Evolutionary conservation across 2,329 filamentous ascomycete genomes (phyloP), one percentile per base, ranked within the genome.

Genomic region (Hirsutella rhossiliensis): DNA sequence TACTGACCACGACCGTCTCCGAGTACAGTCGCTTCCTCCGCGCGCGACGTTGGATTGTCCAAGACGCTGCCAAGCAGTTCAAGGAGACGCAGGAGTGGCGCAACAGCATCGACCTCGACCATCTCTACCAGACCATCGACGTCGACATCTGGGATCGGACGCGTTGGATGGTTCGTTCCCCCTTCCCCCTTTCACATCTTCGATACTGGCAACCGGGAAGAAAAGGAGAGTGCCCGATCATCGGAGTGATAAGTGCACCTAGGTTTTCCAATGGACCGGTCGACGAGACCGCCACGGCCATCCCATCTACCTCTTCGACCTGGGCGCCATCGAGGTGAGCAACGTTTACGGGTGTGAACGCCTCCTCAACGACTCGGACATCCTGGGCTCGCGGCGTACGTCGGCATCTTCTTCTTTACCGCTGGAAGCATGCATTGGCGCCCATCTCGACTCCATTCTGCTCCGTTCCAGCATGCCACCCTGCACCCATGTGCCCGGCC

Each of bases 241-340:
- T 37, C 7, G 7, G 18, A 37, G 18, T 15, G 8, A 15, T 17
- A 18, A 12, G 2, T 28, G 39, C 11, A 32, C 23, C 84, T 95
- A 95, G 28, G n/a, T 32, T 59, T 88, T 89, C 20, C 87, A 95
- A 78, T 96, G 88, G 85, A 94, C 87, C 18, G 90, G 90, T 44
- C 84, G 88, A 51, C 79, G 89, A 53, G 90, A 96, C 65, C 84
- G 80, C 54, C 84, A 88, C 53, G 90, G 90, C 52, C 95, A 95
- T 49, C 90, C 90, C 8, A 75, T 96, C 53, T 96, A 92, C 64
- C 77, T 96, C 48, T 96, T 85, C 64, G 86, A 94, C 64, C 87
- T 96, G 61, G 77, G 78, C 48, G 78, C 85, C 47, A 75, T 96
- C 54, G 85, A 94, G 67, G 76, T 75, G 59, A 94, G 94, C 67